Base-by-base conservation (phyloP, 73 alveolate genomes). In the Paramecium pentaurelia region DNA sequence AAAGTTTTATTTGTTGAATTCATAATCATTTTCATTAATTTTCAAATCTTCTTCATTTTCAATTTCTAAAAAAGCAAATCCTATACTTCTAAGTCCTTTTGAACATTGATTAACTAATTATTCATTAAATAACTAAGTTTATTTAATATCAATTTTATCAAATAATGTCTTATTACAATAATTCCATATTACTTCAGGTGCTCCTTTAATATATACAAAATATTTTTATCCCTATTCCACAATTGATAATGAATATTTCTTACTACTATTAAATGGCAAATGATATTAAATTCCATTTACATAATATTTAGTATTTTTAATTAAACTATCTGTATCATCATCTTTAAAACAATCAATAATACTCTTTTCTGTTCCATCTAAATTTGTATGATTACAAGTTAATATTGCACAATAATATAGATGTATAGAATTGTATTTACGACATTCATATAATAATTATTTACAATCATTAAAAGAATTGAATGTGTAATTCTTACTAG, bases 161-260 rank as follows among this genome's bases (percentile, higher is more conserved):
- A 64, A 47, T 7, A 38, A 4, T 4, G 85, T 73, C 58, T 89
- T 44, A 38, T 71, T 40, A 83, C 94, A 89, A 73, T 42, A 71
- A 16, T 71, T 30, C 94, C 77, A 89, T 3, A 89, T 30, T 3
- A 58, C 54, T 89, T 89, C 94, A 38, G 94, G 94, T 3, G 92
- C 90, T 28, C 94, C 94, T 27, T 89, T 89, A 10, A 89, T 32
- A 16, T 89, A 89, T 25, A 89, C 91, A 71, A 42, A 22, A 16
- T 71, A 89, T 47, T 80, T 42, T 4, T 8, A 7, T 14, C 27
- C 49, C 58, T 22, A 20, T 25, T 25, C 58, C 27, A 80, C 77
- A 45, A 80, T 49, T 2, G 91, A 80, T 44, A 80, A 47, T 25
- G 91, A 80, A 80, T 80, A 80, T 27, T 36, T 80, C 30, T 80